phyloP scores from a whole-genome alignment of 768 basidiomycete species.

The Lactarius akahatsu region DNA sequence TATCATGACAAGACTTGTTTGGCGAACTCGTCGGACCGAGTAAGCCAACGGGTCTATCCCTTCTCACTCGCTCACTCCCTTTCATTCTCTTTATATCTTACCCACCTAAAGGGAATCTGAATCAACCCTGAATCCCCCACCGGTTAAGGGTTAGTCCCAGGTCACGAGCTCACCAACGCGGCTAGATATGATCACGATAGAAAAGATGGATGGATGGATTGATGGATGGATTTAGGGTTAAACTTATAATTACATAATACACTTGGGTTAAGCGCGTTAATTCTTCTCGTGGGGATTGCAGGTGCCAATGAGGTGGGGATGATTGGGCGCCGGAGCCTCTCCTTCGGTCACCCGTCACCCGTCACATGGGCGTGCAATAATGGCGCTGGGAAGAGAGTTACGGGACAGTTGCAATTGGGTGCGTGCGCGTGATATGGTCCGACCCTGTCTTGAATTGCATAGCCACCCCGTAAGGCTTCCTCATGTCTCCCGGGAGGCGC shows the following conservation, averaged over 20 bases:
- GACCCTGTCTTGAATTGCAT: slow-evolving; percentile 10
- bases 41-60: slow-evolving; percentile 6
- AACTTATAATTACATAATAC: slow-evolving; percentile 4
- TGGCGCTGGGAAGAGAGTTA: slow-evolving; percentile 17
- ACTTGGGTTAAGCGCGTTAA: neutral
- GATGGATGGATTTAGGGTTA: neutral
- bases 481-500: slow-evolving; percentile 19
- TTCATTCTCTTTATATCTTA: neutral
- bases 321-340: neutral
- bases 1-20: slow-evolving; percentile 12
- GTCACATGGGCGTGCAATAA: slow-evolving; percentile 22
- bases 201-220: slow-evolving; percentile 4
- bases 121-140: neutral
- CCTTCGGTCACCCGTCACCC: neutral
- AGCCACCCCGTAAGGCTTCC: slow-evolving; percentile 27
- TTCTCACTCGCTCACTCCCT: neutral
- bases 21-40: slow-evolving; percentile 24
- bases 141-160: slow-evolving; percentile 27
- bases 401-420: slow-evolving; percentile 11
- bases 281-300: slow-evolving; percentile 12
- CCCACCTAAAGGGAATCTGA: neutral
- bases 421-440: slow-evolving; percentile 17
- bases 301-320: slow-evolving; percentile 24
- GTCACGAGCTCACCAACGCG: slow-evolving; percentile 24
- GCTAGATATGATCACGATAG: slow-evolving; percentile 27